Evolutionary conservation across 164 flowering plant species (phyloP), one percentile per base, ranked within the genome.

Genomic region (Magnolia officinalis): DNA sequence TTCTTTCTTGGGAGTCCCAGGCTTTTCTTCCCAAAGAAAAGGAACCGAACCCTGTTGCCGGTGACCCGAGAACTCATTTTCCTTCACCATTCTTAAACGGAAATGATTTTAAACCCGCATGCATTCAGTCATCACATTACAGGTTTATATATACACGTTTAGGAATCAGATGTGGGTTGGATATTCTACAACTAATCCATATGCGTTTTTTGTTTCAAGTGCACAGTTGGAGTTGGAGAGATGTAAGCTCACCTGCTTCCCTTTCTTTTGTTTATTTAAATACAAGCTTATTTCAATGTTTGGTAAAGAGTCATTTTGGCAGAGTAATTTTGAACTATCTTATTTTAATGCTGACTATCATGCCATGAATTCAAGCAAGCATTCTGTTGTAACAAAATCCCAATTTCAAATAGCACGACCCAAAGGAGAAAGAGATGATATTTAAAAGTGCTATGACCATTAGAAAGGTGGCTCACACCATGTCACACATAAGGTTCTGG

Each of bases 21-120:
- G 98, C 83, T 75, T 86, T 69, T 75, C 90, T 81, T 95, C 96
- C 98, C 97, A 92, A 1, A 88, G 82, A 76, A 95, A 95, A 14
- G 98, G 98, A 71, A 92, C 81, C 9, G 94, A 67, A 20, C 55
- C 55, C 2, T 59, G 63, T 29, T 75, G 77, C 49, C 72, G 50
- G 67, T 65, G 50, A 13, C 20, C 19, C 52, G 49, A 68, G 23
- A 75, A 50, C 6, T 65, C 69, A n/a, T 31, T 67, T 50, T 77
- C 82, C 49, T n/a, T 71, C 70, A 83, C 88, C 67, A 24, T 31
- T 83, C 90, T 86, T 87, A 49, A 67, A 52, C 76, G 37, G 71
- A 51, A 63, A 19, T n/a, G 50, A 31, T 18, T 45, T n/a, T 18
- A 51, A 19, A 26, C 5, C 29, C 55, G 31, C 58, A 55, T 61